Evolutionary conservation across 371 early-diverging fungal species (phyloP).

Genomic region (Mortierella sp.): DNA sequence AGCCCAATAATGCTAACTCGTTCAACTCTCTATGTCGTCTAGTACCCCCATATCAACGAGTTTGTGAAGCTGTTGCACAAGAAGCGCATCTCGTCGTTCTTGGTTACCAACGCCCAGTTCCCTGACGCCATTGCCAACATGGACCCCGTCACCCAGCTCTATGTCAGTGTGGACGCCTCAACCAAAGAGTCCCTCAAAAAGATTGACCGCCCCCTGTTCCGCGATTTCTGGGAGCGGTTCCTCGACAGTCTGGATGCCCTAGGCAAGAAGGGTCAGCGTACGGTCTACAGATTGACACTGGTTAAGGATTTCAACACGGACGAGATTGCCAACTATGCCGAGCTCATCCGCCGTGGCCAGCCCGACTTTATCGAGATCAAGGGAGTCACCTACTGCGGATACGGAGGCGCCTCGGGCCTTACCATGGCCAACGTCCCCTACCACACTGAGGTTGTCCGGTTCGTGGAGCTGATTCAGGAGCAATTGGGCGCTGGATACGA

Average conservation of each 20-base stretch:
- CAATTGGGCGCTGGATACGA: slow-evolving; percentile 76
- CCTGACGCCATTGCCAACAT: slow-evolving; percentile 78
- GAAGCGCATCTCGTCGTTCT: slow-evolving; percentile 80
- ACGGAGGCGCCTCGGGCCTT: slow-evolving; percentile 76
- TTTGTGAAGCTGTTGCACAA: slow-evolving; percentile 80
- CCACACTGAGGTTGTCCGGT: slow-evolving; percentile 83
- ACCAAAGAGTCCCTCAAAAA: slow-evolving; percentile 85
- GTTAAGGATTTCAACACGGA: slow-evolving; percentile 87
- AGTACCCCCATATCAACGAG: slow-evolving; percentile 89
- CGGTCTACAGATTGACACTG: slow-evolving; percentile 84
- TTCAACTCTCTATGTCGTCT: background rate
- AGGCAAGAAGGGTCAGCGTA: slow-evolving; percentile 77
- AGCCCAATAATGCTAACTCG: background rate
- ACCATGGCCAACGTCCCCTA: slow-evolving; percentile 85
- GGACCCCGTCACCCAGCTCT: slow-evolving; percentile 85
- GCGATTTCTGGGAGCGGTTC: slow-evolving; percentile 90
- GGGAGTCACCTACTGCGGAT: slow-evolving; percentile 82
- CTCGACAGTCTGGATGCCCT: slow-evolving; percentile 76
- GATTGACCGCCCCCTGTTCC: slow-evolving; percentile 85
- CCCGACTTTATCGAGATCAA: slow-evolving; percentile 89
- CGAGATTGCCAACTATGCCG: slow-evolving; percentile 79
- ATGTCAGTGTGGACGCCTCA: slow-evolving; percentile 85
- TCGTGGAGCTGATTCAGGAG: slow-evolving; percentile 71
- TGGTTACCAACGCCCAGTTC: slow-evolving; percentile 90
- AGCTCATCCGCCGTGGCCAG: slow-evolving; percentile 77